These are phyloP conservation scores for Cyclotella atomus DNA, from an alignment of 108 stramenopile genomes.

Conservation along the genomic window DNA sequence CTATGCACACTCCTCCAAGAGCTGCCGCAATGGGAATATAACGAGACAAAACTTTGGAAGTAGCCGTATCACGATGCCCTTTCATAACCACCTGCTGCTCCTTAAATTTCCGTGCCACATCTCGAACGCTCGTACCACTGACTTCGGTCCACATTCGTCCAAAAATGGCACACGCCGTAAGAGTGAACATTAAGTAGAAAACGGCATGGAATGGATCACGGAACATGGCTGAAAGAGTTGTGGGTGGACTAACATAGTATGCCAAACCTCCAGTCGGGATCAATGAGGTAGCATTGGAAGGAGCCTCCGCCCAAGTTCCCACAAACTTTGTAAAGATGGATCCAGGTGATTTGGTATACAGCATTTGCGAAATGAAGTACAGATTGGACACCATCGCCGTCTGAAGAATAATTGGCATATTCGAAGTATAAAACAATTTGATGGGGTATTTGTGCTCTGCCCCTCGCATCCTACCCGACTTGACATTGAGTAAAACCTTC, in stretches of 20 bases:
- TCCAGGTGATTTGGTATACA: slow-evolving; percentile 96
- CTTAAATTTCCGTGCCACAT: slow-evolving; percentile 98
- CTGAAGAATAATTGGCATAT: slow-evolving; percentile 99
- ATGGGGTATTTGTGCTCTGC: slow-evolving; percentile 93
- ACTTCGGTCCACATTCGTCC: slow-evolving; percentile 99
- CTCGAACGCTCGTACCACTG: slow-evolving; percentile 95
- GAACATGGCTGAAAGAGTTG: slow-evolving; percentile 87
- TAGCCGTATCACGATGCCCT: slow-evolving; percentile 95
- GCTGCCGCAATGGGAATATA: slow-evolving; percentile 99
- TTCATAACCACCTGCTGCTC: slow-evolving; percentile 99
- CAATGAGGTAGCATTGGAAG: slow-evolving; percentile 72
- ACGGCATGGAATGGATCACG: slow-evolving; percentile 98
- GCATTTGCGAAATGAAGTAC: slow-evolving; percentile 98
- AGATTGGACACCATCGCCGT: slow-evolving; percentile 98
- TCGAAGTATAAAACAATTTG: slow-evolving; percentile 99
- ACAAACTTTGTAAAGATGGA: slow-evolving; percentile 95
- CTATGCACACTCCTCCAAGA: slow-evolving; percentile 99
- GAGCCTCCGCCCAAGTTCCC: slow-evolving; percentile 87
- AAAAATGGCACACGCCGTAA: slow-evolving; percentile 98
- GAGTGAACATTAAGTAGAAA: slow-evolving; percentile 97
- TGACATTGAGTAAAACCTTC: slow-evolving; percentile 96
- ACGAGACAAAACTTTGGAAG: slow-evolving; percentile 93
- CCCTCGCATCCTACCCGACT: slow-evolving; percentile 95
- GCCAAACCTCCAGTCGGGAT: slow-evolving; percentile 97
- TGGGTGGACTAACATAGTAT: slow-evolving; percentile 99